A percentile compares a stretch with the other conserved stretches of the same genome.
phyloP scores from a whole-genome alignment of 305 asterid species.

The Fraxinus albicans region DNA sequence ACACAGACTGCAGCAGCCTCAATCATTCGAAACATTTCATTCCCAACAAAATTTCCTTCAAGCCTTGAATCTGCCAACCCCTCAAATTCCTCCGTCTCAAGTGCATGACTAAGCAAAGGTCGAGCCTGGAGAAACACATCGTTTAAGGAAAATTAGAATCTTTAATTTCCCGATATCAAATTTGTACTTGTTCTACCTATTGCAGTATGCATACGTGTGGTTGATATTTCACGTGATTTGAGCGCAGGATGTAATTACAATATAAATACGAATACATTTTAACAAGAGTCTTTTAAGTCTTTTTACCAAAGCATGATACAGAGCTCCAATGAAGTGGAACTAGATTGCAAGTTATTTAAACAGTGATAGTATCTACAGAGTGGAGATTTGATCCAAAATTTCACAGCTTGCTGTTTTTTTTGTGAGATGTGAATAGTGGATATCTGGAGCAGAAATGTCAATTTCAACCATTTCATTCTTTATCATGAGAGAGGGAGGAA shows the following conservation, averaged over 20 bases:
- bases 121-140: constrained; percentile 62
- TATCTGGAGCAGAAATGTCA: neutral
- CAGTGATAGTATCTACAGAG: neutral
- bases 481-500: neutral
- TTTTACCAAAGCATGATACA: neutral
- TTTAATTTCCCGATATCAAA: neutral
- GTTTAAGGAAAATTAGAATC: constrained; percentile 2
- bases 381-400: neutral
- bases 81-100: constrained; percentile 58
- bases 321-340: neutral
- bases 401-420: neutral
- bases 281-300: neutral
- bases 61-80: constrained; percentile 73
- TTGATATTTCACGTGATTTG: neutral
- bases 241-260: neutral
- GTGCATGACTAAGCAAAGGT: constrained; percentile 64
- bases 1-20: constrained; percentile 92
- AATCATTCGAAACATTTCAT: constrained; percentile 63
- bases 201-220: neutral
- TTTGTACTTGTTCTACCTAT: neutral
- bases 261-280: neutral
- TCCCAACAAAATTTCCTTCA: constrained; percentile 46
- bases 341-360: neutral
- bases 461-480: neutral
- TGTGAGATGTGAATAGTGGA: neutral